Evolutionary conservation across 805 yeast species (phyloP).

Genomic region (Gaillardinia entomophila): DNA sequence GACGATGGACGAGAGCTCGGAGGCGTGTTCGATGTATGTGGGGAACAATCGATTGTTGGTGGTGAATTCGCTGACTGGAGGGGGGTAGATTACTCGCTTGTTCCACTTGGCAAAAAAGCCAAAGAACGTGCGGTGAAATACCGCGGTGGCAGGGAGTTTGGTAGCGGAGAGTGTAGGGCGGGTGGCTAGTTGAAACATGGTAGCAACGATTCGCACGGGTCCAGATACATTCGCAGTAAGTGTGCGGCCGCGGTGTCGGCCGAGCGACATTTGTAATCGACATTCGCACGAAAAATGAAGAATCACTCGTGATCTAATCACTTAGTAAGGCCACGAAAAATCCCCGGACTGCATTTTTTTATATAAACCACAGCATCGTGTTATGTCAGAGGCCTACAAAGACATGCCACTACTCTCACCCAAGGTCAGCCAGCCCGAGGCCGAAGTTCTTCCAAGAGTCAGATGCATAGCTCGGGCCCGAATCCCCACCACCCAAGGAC

Average conservation of each 20-base stretch:
- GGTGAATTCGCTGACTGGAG: slow-evolving; percentile 27
- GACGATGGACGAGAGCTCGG: slow-evolving; percentile 54
- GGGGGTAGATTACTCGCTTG: slow-evolving; percentile 34
- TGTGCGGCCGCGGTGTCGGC: too few relatives aligned
- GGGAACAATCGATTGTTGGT: slow-evolving; percentile 36
- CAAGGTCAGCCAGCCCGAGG: slow-evolving; percentile 2
- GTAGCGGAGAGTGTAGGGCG: too few relatives aligned
- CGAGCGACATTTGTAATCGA: too few relatives aligned
- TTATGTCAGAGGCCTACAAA: slow-evolving; percentile 18
- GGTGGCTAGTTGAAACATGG: too few relatives aligned
- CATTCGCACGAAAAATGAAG: too few relatives aligned
- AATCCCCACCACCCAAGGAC: slow-evolving; percentile 93
- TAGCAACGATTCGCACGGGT: too few relatives aligned
- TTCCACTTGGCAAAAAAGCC: slow-evolving; percentile 9
- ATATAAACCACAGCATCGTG: slow-evolving; percentile 44
- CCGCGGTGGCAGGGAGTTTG: too few relatives aligned
- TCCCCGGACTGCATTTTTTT: too few relatives aligned
- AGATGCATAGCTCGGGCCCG: slow-evolving; percentile 90
- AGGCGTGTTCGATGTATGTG: slow-evolving; percentile 43
- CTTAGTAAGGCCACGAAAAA: too few relatives aligned
- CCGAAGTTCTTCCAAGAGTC: slow-evolving; percentile 55
- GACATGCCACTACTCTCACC: slow-evolving; percentile 15
- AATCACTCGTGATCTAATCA: too few relatives aligned
- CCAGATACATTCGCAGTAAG: too few relatives aligned
- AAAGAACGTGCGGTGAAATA: too few relatives aligned